A percentile compares a stretch with the other conserved stretches of the same genome.
Conservation (phyloP, 2,329 filamentous ascomycete species). For the Bipolaris bicolor region DNA sequence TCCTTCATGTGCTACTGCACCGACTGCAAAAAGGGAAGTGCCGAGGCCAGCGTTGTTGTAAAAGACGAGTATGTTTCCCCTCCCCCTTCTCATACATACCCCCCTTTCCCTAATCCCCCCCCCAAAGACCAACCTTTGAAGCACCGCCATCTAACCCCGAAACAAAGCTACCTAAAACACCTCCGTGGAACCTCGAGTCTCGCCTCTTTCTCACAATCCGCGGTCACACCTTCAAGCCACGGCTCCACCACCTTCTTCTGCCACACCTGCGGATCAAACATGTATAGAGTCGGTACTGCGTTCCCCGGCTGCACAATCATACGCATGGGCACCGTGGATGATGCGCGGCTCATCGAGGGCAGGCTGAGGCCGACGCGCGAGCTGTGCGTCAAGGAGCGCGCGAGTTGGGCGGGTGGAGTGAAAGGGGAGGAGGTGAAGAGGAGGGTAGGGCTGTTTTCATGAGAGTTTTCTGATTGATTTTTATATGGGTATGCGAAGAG, state of each 20-base stretch:
- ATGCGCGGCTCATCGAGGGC: constrained; percentile 64
- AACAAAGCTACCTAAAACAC: constrained; percentile 49
- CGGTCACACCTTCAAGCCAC: constrained; percentile 10
- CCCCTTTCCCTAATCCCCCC: no score
- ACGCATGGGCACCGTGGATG: constrained; percentile 67
- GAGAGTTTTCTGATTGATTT: no score
- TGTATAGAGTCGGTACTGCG: constrained; percentile 60
- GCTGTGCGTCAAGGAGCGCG: constrained; percentile 60
- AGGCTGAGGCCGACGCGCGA: constrained; percentile 62
- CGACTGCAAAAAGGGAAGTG: constrained; percentile 67
- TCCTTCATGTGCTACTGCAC: constrained; percentile 66
- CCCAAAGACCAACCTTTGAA: no score
- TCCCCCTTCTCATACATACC: no score
- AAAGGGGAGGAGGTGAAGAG: constrained; percentile 10
- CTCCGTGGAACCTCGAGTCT: constrained; percentile 57
- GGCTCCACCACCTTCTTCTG: constrained; percentile 69
- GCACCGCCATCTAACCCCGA: no score
- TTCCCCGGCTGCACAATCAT: constrained; percentile 58
- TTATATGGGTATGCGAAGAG: no score
- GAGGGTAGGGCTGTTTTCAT: not conserved
- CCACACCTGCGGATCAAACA: constrained; percentile 62
- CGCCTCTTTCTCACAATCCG: constrained; percentile 54
- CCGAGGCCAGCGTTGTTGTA: constrained; percentile 62
- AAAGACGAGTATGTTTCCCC: constrained; percentile 44
- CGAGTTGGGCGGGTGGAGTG: constrained; percentile 52